Conservation (phyloP, 257 asterid genomes). For the Salvia miltiorrhiza region DNA sequence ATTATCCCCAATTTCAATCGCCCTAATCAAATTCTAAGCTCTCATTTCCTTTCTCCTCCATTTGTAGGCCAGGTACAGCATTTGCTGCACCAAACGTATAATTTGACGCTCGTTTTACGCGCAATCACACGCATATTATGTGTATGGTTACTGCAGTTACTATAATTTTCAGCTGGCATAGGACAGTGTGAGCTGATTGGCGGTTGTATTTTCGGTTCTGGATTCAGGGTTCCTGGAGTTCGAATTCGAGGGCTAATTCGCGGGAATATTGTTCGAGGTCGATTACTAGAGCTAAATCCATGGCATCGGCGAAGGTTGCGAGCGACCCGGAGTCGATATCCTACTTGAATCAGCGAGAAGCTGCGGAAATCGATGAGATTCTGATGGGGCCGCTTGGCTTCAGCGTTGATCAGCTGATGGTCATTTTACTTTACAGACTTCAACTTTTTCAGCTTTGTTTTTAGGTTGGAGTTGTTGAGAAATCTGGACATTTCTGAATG, state of each 20-base stretch:
- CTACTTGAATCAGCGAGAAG: slow-evolving; percentile 73
- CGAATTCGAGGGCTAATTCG: slow-evolving; percentile 24
- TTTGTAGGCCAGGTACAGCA: not conserved
- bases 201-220: slow-evolving; percentile 17
- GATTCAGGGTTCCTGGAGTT: slow-evolving; percentile 37
- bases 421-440: not conserved
- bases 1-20: slow-evolving; percentile 7
- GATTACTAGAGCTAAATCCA: slow-evolving; percentile 32
- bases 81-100: not conserved
- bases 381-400: slow-evolving; percentile 97
- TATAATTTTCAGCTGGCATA: not conserved
- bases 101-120: not conserved
- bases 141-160: not conserved
- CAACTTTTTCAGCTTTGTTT: not conserved
- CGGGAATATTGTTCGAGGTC: slow-evolving; percentile 38
- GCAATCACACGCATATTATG: not conserved
- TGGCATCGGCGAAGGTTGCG: slow-evolving; percentile 53
- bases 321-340: slow-evolving; percentile 54
- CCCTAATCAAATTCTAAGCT: slow-evolving; percentile 20
- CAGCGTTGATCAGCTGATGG: slow-evolving; percentile 97
- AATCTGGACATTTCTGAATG: slow-evolving; percentile 15
- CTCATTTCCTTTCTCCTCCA: slow-evolving; percentile 13
- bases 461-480: slow-evolving; percentile 15
- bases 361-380: slow-evolving; percentile 82
- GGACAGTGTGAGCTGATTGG: slow-evolving; percentile 11